Evolutionary conservation across 805 yeast genomes (phyloP).

Genomic region (Lipomyces mesembrius): DNA sequence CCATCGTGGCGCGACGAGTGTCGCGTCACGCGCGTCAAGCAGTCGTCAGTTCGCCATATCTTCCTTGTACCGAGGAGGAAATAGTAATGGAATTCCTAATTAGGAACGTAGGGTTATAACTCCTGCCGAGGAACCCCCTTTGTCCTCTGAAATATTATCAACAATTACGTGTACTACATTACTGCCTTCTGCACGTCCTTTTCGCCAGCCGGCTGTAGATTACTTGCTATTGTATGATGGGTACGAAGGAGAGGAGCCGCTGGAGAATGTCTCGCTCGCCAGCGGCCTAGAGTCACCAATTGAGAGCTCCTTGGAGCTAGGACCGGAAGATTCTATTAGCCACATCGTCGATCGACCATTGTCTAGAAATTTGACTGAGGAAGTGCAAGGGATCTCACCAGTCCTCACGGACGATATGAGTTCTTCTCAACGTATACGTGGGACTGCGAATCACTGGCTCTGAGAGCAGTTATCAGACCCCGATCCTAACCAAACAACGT

Average conservation of each 20-base stretch:
- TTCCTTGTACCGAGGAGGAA: no score
- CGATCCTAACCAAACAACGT: neutral
- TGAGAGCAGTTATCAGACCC: no score
- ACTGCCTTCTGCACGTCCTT: neutral
- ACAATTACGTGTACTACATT: neutral
- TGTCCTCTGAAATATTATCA: neutral
- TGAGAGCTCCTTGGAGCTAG: constrained; percentile 7
- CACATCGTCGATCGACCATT: neutral
- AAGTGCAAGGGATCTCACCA: neutral
- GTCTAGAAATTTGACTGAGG: neutral
- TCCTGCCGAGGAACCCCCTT: neutral
- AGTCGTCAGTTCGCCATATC: no score
- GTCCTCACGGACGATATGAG: neutral
- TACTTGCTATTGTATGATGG: constrained; percentile 6
- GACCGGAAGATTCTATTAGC: neutral
- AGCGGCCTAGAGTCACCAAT: constrained; percentile 1
- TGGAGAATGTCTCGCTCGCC: constrained; percentile 3
- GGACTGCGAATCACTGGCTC: no score
- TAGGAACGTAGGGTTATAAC: neutral
- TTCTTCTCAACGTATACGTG: neutral
- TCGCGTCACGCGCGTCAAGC: no score
- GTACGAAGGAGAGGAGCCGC: constrained; percentile 7
- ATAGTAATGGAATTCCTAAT: constrained; percentile 2
- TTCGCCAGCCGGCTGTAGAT: constrained; percentile 4
- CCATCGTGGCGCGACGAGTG: no score